Percentiles rank a stretch among this genome's conserved stretches.
Evolutionary conservation across 2,329 filamentous ascomycete species (phyloP).

Genomic region (Lachnellula suecica): DNA sequence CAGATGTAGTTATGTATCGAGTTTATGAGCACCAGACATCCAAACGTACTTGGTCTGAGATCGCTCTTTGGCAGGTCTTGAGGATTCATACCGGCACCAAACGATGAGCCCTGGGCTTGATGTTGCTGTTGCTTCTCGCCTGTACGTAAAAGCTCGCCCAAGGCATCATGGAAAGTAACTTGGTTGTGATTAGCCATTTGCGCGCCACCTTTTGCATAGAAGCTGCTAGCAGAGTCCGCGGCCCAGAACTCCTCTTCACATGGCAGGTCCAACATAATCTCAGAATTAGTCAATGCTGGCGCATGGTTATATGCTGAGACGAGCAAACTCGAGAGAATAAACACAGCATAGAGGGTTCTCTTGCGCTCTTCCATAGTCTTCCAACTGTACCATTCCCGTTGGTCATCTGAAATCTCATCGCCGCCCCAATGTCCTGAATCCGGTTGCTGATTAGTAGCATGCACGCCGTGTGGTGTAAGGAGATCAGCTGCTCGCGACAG

Average conservation of each 20-base stretch:
- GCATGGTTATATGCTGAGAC: constrained; percentile 93
- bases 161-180: constrained; percentile 77
- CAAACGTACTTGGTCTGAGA: constrained; percentile 83
- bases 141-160: constrained; percentile 77
- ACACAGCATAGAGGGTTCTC: constrained; percentile 87
- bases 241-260: constrained; percentile 92
- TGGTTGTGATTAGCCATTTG: constrained; percentile 67
- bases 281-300: constrained; percentile 88
- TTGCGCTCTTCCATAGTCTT: constrained; percentile 87
- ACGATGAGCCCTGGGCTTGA: constrained; percentile 39
- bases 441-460: constrained; percentile 35
- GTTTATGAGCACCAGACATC: constrained; percentile 88
- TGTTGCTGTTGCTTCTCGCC: constrained; percentile 64
- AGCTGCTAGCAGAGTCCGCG: constrained; percentile 79
- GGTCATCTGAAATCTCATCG: constrained; percentile 50
- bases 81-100: constrained; percentile 44
- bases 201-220: constrained; percentile 74
- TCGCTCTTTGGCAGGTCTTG: constrained; percentile 58
- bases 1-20: constrained; percentile 97
- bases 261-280: constrained; percentile 84
- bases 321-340: constrained; percentile 85
- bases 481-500: constrained; percentile 87
- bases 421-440: constrained; percentile 12
- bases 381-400: constrained; percentile 86
- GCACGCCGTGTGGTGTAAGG: constrained; percentile 44